Conservation (phyloP, 768 basidiomycete species). For the Phanerodontia chrysosporium region DNA sequence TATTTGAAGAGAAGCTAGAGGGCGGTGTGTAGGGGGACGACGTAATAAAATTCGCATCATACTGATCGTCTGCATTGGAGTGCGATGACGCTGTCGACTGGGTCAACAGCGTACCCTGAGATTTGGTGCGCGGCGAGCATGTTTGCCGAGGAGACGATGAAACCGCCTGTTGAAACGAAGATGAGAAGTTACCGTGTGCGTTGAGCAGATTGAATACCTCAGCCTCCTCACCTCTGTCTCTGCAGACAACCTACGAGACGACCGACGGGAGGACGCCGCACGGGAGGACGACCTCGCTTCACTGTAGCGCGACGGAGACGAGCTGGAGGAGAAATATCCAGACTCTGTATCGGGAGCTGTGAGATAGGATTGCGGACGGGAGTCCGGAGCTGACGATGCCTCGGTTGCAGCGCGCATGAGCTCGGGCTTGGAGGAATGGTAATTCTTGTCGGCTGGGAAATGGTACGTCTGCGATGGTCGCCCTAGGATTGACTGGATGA, state of each 20-base stretch:
- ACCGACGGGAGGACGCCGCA: background rate
- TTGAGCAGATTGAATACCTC: conserved; percentile 7
- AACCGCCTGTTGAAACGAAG: background rate
- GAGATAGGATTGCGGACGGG: conserved; percentile 6
- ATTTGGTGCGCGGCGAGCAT: conserved; percentile 2
- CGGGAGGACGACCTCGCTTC: background rate
- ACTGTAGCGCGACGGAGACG: conserved; percentile 6
- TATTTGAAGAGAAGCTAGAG: conserved; percentile 8
- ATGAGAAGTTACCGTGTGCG: conserved; percentile 2
- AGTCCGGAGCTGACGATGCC: conserved; percentile 14
- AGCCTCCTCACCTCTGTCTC: conserved; percentile 10
- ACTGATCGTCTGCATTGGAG: conserved; percentile 8
- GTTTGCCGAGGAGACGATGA: background rate
- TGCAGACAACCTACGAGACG: background rate
- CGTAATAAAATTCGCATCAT: background rate
- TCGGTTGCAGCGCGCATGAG: conserved; percentile 43
- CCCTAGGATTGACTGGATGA: conserved; percentile 58
- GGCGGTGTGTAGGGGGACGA: conserved; percentile 10
- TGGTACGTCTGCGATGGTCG: conserved; percentile 62
- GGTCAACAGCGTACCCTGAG: conserved; percentile 10
- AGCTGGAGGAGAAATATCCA: background rate
- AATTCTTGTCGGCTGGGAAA: conserved; percentile 40
- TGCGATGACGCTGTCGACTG: conserved; percentile 12
- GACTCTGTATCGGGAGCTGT: conserved; percentile 5
- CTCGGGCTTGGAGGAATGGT: conserved; percentile 47